Base-by-base conservation (phyloP, 2,329 filamentous ascomycete species). In the Apiospora arundinis region DNA sequence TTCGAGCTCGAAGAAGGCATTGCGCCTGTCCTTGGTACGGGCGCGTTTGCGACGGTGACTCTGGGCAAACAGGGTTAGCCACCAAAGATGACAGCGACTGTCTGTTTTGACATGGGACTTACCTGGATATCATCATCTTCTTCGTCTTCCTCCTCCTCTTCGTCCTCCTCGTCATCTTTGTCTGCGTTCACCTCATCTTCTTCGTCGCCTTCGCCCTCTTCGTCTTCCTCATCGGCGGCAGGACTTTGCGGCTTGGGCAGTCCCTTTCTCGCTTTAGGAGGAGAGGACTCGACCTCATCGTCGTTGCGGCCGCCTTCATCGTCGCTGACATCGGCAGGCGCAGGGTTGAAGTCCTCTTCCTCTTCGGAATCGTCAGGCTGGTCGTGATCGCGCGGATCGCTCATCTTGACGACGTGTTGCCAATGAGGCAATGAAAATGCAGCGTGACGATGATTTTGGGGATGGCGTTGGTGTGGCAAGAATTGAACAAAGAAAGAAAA, bases 1-100 rank as follows among this genome's bases (percentile, higher is more conserved):
- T 87, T 99, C 96, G 78, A 95, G 94, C 90, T 99, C 96, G 84
- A 99, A 91, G 90, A 98, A 98, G 78, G 92, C 92, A 77, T 94
- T 93, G 74, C 94, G 90, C 74, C 89, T 89, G 75, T 93, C 91
- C 80, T 90, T 90, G 81, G 91, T 92, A 71, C 95, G 93, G 81
- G 91, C 92, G 72, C 95, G 93, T 83, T 98, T 98, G 77, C 92
- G 90, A 71, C 93, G 93, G 78, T 94, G 88, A 71, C 87, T 85
- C 88, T 90, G 71, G 75, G 14, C 68, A 28, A 14, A 60, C 11
- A 42, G 40, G 8, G n/a, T 25, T 16, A 67, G 48, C 48, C 21
- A 25, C 42, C 4, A 44, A 28, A 18, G 32, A 6, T 16, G 23
- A 40, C n/a, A 25, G 52, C 11, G 9, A 7, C 16, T 72, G 21